Conservation (phyloP, 2,329 filamentous ascomycete species). For the Orbilia oligospora region DNA sequence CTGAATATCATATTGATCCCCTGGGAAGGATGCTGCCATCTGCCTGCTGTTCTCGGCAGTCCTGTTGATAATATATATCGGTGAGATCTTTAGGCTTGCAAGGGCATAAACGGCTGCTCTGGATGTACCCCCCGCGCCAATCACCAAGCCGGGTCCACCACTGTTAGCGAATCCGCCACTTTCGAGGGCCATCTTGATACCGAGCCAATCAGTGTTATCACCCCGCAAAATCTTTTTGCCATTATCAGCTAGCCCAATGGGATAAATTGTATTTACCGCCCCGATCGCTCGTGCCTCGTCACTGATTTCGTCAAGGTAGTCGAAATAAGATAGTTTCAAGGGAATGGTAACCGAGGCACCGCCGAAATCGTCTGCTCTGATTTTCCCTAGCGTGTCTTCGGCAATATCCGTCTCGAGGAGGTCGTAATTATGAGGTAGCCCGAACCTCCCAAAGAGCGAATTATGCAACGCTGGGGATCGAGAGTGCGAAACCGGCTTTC, state of each 20-base stretch:
- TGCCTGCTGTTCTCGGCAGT: slow-evolving; percentile 77
- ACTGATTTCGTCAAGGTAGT: slow-evolving; percentile 82
- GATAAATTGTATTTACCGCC: slow-evolving; percentile 93
- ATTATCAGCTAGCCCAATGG: slow-evolving; percentile 67
- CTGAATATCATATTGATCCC: slow-evolving; percentile 76
- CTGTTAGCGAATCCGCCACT: slow-evolving; percentile 75
- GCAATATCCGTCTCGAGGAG: slow-evolving; percentile 77
- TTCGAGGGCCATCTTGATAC: slow-evolving; percentile 85
- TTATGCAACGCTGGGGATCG: slow-evolving; percentile 93
- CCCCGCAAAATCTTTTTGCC: slow-evolving; percentile 76
- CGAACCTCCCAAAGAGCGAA: slow-evolving; percentile 80
- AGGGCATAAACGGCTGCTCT: slow-evolving; percentile 92
- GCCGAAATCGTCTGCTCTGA: slow-evolving; percentile 82
- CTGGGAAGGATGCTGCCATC: slow-evolving; percentile 80
- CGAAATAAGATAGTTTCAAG: slow-evolving; percentile 89
- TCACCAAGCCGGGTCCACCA: slow-evolving; percentile 78
- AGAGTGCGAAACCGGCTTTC: slow-evolving; percentile 84
- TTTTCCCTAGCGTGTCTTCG: slow-evolving; percentile 74
- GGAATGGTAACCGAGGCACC: slow-evolving; percentile 97
- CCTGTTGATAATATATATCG: slow-evolving; percentile 89
- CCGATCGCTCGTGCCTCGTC: slow-evolving; percentile 86
- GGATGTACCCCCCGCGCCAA: slow-evolving; percentile 92
- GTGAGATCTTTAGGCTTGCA: slow-evolving; percentile 83
- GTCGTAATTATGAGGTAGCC: slow-evolving; percentile 87
- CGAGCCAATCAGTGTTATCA: slow-evolving; percentile 95